Base-by-base conservation (phyloP, 2,329 filamentous ascomycete genomes). In the Emergomyces africanus region DNA sequence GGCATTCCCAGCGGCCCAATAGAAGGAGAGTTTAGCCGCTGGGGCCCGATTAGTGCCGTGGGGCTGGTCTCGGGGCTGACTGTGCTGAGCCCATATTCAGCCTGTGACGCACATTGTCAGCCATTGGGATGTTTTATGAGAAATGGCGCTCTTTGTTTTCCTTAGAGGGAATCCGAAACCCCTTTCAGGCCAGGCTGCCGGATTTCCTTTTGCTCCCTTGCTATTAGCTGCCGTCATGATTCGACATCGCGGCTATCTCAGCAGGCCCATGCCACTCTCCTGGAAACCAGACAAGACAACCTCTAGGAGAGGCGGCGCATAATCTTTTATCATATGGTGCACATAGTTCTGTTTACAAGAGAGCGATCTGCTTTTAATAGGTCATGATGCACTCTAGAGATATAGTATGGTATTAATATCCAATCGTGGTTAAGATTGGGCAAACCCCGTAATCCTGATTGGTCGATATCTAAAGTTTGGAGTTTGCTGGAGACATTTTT, bases 211-310 rank as follows among this genome's bases (percentile, higher is more conserved):
- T 20, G 18, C 10, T 37, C 8, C n/a, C n/a, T 18, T 33, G 50
- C 25, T n/a, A 18, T 41, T 30, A 25, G 46, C 18, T 37, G 33
- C 15, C 10, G 49, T 28, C 37, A 51, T 51, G n/a, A 30, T 51
- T 39, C 15, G 33, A 41, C 30, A 49, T 46, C 56, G 56, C 56
- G 56, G 56, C 56, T 58, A 51, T 58, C 56, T 58, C 30, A 48
- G 42, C 20, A 33, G 5, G 42, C 49, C 46, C 46, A 28, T 37
- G 49, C 28, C 2, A 35, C 28, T 54, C 37, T 30, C 23, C 23
- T 14, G 30, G 37, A 18, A 20, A 8, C 15, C 28, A n/a, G 14
- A 51, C 50, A 37, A n/a, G 14, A 51, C 50, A 37, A 2, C 48
- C 18, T 50, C 48, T 12, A 46, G 9, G 30, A 37, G 15, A 35